These are phyloP conservation scores for Phytopythium cucurbitacearum DNA, from an alignment of 352 stramenopile genomes.

Conservation along the genomic window DNA sequence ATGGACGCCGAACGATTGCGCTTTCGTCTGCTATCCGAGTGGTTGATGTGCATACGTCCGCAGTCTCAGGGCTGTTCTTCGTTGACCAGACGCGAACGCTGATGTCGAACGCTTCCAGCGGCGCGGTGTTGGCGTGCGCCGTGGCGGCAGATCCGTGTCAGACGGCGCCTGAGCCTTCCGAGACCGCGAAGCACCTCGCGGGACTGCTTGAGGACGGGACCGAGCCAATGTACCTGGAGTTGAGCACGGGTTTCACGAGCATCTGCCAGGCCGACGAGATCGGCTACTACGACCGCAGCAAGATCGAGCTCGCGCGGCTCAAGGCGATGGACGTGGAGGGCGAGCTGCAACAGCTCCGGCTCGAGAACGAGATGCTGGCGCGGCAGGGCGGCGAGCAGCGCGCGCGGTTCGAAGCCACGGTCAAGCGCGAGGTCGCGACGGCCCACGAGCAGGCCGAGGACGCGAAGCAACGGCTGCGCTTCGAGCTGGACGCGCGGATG, in stretches of 20 bases:
- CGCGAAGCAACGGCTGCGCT: slow-evolving; percentile 21
- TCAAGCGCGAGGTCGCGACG: slow-evolving; percentile 23
- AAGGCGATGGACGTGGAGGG: slow-evolving; percentile 55
- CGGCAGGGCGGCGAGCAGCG: slow-evolving; percentile 48
- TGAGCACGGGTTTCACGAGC: slow-evolving; percentile 10
- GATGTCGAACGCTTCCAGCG: slow-evolving; percentile 34
- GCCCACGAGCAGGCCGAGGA: slow-evolving; percentile 15
- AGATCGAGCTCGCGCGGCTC: slow-evolving; percentile 43
- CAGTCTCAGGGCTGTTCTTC: slow-evolving; percentile 42
- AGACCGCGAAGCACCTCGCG: background rate
- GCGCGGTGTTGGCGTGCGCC: slow-evolving; percentile 39
- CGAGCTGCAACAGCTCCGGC: slow-evolving; percentile 60
- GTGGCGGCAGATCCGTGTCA: slow-evolving; percentile 8
- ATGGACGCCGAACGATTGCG: slow-evolving; percentile 18
- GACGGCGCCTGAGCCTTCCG: background rate
- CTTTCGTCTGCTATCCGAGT: slow-evolving; percentile 23
- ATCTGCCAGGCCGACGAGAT: slow-evolving; percentile 57
- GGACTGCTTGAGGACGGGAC: background rate
- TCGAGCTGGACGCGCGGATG: slow-evolving; percentile 24
- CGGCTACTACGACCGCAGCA: slow-evolving; percentile 50
- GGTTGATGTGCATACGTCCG: slow-evolving; percentile 45
- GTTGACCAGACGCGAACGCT: slow-evolving; percentile 18
- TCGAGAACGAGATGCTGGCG: slow-evolving; percentile 67
- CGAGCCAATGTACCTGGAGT: slow-evolving; percentile 6
- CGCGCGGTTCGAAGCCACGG: slow-evolving; percentile 25